These are phyloP conservation scores for Lachnellula suecica DNA, from an alignment of 2,329 filamentous ascomycete species.

Conservation along the genomic window DNA sequence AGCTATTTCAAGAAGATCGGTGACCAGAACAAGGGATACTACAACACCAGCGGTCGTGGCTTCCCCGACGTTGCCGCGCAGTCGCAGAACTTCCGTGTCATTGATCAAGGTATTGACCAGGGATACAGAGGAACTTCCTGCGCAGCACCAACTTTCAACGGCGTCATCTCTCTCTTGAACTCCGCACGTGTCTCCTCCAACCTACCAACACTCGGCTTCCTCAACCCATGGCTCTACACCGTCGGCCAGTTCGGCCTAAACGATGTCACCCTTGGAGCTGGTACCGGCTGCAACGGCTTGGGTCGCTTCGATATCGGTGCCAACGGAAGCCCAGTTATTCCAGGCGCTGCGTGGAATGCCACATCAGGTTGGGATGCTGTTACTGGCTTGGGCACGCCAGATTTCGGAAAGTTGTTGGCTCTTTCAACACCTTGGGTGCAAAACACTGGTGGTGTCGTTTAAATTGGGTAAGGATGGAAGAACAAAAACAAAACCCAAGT, in stretches of 20 bases:
- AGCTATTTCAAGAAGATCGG: constrained; percentile 37
- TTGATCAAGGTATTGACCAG: constrained; percentile 12
- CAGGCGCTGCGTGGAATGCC: constrained; percentile 39
- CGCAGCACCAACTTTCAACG: constrained; percentile 56
- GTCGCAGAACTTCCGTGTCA: constrained; percentile 50
- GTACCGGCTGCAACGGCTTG: constrained; percentile 32
- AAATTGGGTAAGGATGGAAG: background rate
- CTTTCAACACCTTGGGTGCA: constrained; percentile 15
- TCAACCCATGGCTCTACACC: constrained; percentile 60
- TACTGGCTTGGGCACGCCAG: constrained; percentile 42
- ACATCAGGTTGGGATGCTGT: constrained; percentile 44
- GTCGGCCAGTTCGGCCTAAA: constrained; percentile 45
- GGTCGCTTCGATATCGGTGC: constrained; percentile 9
- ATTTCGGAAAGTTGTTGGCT: constrained; percentile 25
- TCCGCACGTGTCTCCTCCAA: constrained; percentile 38
- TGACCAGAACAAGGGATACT: constrained; percentile 43
- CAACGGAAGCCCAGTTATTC: constrained; percentile 25
- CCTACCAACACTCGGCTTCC: constrained; percentile 47
- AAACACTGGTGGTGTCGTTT: constrained; percentile 12
- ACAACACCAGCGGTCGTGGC: constrained; percentile 45
- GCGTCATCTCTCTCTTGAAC: constrained; percentile 60
- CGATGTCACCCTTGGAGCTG: constrained; percentile 40
- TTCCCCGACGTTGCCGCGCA: constrained; percentile 51
- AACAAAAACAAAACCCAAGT: no score
- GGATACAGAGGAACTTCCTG: constrained; percentile 37